Evolutionary conservation across 23 red algal genomes (phyloP).

Genomic region (Gracilaria vermiculophylla): DNA sequence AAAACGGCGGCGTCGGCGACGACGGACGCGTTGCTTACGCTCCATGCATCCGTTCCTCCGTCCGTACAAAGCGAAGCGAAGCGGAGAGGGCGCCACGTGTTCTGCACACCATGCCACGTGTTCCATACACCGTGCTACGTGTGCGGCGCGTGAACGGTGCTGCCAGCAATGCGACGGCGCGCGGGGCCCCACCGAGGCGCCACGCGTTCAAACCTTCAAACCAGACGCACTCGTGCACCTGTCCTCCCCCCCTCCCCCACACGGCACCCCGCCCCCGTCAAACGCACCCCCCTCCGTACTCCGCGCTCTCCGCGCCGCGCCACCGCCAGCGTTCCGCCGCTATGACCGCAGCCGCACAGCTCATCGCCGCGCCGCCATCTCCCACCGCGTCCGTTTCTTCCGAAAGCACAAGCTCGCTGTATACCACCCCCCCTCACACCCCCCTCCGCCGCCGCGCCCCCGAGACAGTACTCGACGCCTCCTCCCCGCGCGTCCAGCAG

Average conservation of each 20-base stretch:
- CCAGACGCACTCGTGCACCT: background rate
- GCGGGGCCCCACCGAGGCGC: background rate
- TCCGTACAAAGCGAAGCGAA: too few species aligned
- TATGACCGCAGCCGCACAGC: background rate
- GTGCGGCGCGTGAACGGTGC: background rate
- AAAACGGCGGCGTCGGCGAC: too few species aligned
- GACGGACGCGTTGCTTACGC: too few species aligned
- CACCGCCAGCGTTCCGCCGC: slow-evolving; percentile 1
- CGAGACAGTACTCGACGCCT: slow-evolving; percentile 3
- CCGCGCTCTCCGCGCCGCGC: background rate
- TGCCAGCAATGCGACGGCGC: background rate
- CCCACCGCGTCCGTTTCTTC: background rate
- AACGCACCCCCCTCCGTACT: background rate
- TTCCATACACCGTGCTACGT: background rate
- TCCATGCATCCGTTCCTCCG: too few species aligned
- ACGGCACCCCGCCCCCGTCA: background rate
- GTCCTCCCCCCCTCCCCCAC: background rate
- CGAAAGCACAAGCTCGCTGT: slow-evolving; percentile 5
- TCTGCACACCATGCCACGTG: too few species aligned
- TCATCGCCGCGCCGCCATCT: slow-evolving; percentile 11
- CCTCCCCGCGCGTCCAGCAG: slow-evolving; percentile 25
- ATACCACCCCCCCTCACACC: slow-evolving; percentile 7
- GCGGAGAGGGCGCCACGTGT: too few species aligned
- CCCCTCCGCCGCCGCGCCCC: background rate
- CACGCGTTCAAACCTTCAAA: slow-evolving; percentile 10